A percentile compares a stretch with the other conserved stretches of the same genome.
phyloP scores from a whole-genome alignment of 768 basidiomycete genomes.

The Boletellus emodensis region DNA sequence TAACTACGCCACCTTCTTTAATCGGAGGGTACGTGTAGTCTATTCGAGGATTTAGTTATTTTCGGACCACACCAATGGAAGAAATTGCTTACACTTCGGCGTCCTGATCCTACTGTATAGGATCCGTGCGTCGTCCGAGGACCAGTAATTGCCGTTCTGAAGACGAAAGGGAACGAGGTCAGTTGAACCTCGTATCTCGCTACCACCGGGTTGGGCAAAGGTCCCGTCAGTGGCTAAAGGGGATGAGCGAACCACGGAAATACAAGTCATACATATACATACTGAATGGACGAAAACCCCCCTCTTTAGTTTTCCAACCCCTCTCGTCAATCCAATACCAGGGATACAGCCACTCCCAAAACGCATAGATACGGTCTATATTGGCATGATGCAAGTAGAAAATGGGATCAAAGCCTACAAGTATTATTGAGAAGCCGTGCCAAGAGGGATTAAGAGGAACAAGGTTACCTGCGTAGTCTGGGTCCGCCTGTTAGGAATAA shows the following conservation, averaged over 20 bases:
- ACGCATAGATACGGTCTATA: slow-evolving; percentile 17
- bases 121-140: too few relatives aligned
- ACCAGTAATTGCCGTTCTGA: slow-evolving; percentile 9
- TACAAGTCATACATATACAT: background rate
- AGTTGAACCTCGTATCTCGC: too few relatives aligned
- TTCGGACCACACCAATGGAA: background rate
- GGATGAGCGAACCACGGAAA: background rate
- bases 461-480: slow-evolving; percentile 20
- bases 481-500: slow-evolving; percentile 3
- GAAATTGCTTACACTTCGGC: slow-evolving; percentile 8
- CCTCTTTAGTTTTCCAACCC: slow-evolving; percentile 10
- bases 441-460: background rate
- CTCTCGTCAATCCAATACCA: slow-evolving; percentile 9
- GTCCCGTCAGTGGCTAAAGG: background rate
- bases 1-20: slow-evolving; percentile 9
- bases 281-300: slow-evolving; percentile 7
- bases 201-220: too few relatives aligned
- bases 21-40: slow-evolving; percentile 21
- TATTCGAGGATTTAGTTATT: background rate
- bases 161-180: slow-evolving; percentile 13
- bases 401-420: slow-evolving; percentile 15
- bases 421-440: background rate
- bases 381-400: slow-evolving; percentile 19
- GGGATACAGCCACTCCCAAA: slow-evolving; percentile 22
- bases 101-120: too few relatives aligned